Evolutionary conservation across 169 alveolate species (phyloP).

Genomic region (Cryptosporidium andersoni): DNA sequence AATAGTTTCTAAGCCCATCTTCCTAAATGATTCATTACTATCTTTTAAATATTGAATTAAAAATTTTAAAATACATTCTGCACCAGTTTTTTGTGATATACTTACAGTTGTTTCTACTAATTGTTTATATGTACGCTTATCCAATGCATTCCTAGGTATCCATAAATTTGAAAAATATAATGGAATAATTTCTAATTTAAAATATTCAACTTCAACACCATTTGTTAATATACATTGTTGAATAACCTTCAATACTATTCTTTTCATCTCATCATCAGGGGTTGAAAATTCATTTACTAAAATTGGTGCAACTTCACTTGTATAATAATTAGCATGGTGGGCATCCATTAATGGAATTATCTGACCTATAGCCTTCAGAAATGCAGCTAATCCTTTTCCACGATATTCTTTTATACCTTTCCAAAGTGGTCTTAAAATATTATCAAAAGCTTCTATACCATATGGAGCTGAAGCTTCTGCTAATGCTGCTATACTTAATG

Average conservation of each 20-base stretch:
- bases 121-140: slow-evolving; percentile 92
- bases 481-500: slow-evolving; percentile 97
- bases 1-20: slow-evolving; percentile 96
- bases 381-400: slow-evolving; percentile 97
- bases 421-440: slow-evolving; percentile 97
- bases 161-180: slow-evolving; percentile 96
- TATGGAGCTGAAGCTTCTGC: slow-evolving; percentile 99
- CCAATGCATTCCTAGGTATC: slow-evolving; percentile 92
- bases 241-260: slow-evolving; percentile 94
- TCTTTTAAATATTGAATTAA: slow-evolving; percentile 91
- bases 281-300: slow-evolving; percentile 96
- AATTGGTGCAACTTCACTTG: slow-evolving; percentile 95
- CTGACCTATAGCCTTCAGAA: slow-evolving; percentile 96
- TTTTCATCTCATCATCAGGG: slow-evolving; percentile 98
- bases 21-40: slow-evolving; percentile 91
- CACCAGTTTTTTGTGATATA: slow-evolving; percentile 93
- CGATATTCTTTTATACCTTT: slow-evolving; percentile 96
- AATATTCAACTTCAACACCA: slow-evolving; percentile 96
- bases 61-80: slow-evolving; percentile 80
- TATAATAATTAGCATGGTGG: slow-evolving; percentile 96
- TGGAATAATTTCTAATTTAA: slow-evolving; percentile 92
- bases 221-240: slow-evolving; percentile 97
- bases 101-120: slow-evolving; percentile 98
- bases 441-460: slow-evolving; percentile 99
- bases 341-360: slow-evolving; percentile 99